A percentile compares a stretch with the other conserved stretches of the same genome.
Evolutionary conservation across 345 rosid genomes (phyloP).

Genomic region (Eucalyptus microcorys): DNA sequence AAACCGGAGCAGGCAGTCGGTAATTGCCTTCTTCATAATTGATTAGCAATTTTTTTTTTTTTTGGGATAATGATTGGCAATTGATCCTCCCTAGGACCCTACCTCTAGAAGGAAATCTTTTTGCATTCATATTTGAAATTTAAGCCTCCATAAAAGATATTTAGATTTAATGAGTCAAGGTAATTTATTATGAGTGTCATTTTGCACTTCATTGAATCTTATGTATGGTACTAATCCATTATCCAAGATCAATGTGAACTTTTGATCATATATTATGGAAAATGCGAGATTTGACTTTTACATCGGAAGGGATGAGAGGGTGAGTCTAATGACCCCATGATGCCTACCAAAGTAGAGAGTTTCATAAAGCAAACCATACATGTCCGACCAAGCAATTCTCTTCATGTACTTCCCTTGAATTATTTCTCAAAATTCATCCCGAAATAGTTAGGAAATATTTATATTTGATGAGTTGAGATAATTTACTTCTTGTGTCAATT

Average conservation of each 20-base stretch:
- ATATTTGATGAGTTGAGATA: background rate
- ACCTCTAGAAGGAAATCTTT: background rate
- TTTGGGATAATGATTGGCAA: background rate
- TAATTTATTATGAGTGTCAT: fast-evolving
- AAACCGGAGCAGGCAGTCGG: background rate
- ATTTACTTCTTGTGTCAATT: fast-evolving
- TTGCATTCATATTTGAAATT: background rate
- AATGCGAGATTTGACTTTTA: background rate
- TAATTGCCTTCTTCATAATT: background rate
- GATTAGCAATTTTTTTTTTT: background rate
- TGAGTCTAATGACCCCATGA: background rate
- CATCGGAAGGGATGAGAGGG: fast-evolving
- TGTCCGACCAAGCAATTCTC: background rate
- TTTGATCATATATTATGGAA: background rate
- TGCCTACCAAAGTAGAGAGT: fast-evolving
- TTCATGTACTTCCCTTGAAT: background rate
- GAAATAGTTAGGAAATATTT: background rate
- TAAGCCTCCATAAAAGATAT: background rate
- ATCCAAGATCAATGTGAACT: background rate
- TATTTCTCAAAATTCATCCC: fast-evolving
- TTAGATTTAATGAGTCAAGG: fast-evolving
- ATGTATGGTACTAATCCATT: fast-evolving
- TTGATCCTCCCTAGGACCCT: background rate
- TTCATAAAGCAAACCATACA: fast-evolving
- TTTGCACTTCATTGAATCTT: fast-evolving